Evolutionary conservation across 768 basidiomycete species (phyloP).

Genomic region (Phaeotremella fagi): DNA sequence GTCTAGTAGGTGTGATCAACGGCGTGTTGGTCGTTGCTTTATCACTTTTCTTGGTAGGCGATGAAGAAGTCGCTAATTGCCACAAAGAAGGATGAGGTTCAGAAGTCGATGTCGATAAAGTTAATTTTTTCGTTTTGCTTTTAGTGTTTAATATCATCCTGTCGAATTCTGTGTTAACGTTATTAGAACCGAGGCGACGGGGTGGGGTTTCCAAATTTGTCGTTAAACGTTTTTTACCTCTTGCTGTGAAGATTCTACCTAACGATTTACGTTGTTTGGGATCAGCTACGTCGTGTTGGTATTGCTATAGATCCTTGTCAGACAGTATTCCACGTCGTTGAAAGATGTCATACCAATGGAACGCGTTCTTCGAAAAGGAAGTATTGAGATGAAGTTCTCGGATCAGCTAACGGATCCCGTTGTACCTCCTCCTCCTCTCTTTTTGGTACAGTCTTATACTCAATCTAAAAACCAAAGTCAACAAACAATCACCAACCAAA

Average conservation of each 20-base stretch:
- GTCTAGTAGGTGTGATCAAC: not conserved
- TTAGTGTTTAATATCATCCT: slow-evolving; percentile 30
- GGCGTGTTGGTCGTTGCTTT: not conserved
- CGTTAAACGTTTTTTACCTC: slow-evolving; percentile 5
- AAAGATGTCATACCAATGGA: slow-evolving; percentile 68
- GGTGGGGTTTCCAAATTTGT: not conserved
- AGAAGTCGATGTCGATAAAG: slow-evolving; percentile 19
- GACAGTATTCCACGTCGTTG: no score
- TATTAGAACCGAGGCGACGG: not conserved
- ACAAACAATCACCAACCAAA: slow-evolving; percentile 7
- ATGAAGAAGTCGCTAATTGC: slow-evolving; percentile 6
- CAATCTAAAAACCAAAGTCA: slow-evolving; percentile 56
- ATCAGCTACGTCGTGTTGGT: slow-evolving; percentile 37
- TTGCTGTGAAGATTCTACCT: slow-evolving; percentile 20
- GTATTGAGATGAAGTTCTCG: slow-evolving; percentile 65
- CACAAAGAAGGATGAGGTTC: slow-evolving; percentile 15
- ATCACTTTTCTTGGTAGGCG: slow-evolving; percentile 3
- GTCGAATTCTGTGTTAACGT: slow-evolving; percentile 39
- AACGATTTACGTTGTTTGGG: slow-evolving; percentile 33
- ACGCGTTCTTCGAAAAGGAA: slow-evolving; percentile 93
- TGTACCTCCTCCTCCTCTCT: not conserved
- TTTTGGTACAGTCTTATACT: slow-evolving; percentile 71
- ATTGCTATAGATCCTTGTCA: slow-evolving; percentile 22
- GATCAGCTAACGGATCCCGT: slow-evolving; percentile 53
- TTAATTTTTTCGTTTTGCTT: slow-evolving; percentile 32